Base-by-base conservation (phyloP, 2,329 filamentous ascomycete species). In the Penicillium griseofulvum region DNA sequence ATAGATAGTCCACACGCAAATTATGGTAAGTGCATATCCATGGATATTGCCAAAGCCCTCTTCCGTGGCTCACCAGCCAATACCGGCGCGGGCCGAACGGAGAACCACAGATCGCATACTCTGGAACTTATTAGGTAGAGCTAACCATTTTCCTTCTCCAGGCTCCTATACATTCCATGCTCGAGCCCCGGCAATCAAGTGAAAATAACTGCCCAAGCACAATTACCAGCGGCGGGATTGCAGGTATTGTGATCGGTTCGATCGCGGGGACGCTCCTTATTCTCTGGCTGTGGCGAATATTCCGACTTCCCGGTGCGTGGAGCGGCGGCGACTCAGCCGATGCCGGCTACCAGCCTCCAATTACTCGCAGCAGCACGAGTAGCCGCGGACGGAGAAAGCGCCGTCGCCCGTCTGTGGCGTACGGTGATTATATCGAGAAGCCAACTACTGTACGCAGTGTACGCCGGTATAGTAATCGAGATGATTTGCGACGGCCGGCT, bases 241-340 rank as follows among this genome's bases (percentile, higher is more conserved):
- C 72, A 0, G 74, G 73, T 10, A 75, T 76, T 45, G 72, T 75
- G 17, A 65, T 75, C 47, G 73, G 74, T 11, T 67, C 69, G n/a
- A 72, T 76, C 36, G 69, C 65, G 4, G 74, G 71, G 8, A 71
- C 69, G 0, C 63, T 74, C 2, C 57, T 75, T 5, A 49, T 75
- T 6, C 55, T 71, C 6, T 75, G 73, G 73, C 61, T 75, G n/a
- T 68, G 68, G 57, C 64, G 65, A 17, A 28, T 68, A 7, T 71
- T 68, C 38, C 53, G 55, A 17, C 46, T 68, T 9, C 64, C 65
- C 5, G 64, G 65, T 0, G 63, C 65, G 2, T 61, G 55, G 22
- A 56, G 52, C 19, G 60, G 59, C 4, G 64, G 62, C 5, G 59
- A 54, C 1, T 57, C 66, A 4, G 55, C 70, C 2, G 65, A 71